Evolutionary conservation across 805 yeast species (phyloP).

Genomic region (Saccharomycopsis malanga): DNA sequence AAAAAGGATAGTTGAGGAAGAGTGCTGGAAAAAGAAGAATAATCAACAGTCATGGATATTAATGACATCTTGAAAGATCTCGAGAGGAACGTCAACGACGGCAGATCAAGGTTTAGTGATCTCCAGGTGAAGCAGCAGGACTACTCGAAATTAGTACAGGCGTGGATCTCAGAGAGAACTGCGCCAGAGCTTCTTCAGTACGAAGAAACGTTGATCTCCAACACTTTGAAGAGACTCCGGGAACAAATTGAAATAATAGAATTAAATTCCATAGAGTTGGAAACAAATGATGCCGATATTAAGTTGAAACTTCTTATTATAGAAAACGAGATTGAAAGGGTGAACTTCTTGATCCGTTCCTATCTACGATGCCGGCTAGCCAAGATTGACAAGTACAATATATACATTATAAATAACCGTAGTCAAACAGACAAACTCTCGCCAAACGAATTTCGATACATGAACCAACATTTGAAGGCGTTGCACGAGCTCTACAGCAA

Average conservation of each 20-base stretch:
- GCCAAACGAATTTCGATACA: constrained; percentile 53
- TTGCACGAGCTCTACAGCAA: constrained; percentile 58
- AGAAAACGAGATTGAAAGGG: constrained; percentile 86
- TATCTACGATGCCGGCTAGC: constrained; percentile 71
- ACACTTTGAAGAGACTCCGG: constrained; percentile 53
- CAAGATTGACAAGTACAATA: constrained; percentile 66
- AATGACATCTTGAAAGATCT: constrained; percentile 67
- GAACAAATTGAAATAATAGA: constrained; percentile 71
- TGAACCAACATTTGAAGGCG: constrained; percentile 60
- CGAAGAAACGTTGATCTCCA: constrained; percentile 50
- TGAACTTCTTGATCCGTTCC: constrained; percentile 72
- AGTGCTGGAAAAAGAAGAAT: too few species aligned
- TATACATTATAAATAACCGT: constrained; percentile 38
- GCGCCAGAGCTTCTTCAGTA: constrained; percentile 83
- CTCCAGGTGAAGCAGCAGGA: constrained; percentile 31
- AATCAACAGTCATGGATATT: constrained; percentile 39
- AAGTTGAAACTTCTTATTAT: constrained; percentile 76
- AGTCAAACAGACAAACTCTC: constrained; percentile 40
- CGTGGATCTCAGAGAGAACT: constrained; percentile 81
- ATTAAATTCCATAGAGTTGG: constrained; percentile 69
- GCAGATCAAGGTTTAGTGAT: constrained; percentile 22
- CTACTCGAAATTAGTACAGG: constrained; percentile 40
- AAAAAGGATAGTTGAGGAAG: too few species aligned
- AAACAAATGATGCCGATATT: constrained; percentile 55
- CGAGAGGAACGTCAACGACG: constrained; percentile 39